Conservation (phyloP, 2,329 filamentous ascomycete species). For the Apiospora kogelbergensis region DNA sequence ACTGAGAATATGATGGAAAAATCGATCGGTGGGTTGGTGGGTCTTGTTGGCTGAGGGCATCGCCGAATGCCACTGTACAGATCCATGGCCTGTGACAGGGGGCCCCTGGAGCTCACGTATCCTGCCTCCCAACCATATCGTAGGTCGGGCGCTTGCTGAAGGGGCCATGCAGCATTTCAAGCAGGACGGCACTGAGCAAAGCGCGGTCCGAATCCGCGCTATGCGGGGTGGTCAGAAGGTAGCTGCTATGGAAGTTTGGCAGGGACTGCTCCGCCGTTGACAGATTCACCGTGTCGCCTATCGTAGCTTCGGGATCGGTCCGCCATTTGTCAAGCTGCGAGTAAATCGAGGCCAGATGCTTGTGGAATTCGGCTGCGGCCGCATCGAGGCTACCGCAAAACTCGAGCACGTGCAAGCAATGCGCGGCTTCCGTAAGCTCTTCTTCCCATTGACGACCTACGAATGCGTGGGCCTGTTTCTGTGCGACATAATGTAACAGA, state of each 20-base stretch:
- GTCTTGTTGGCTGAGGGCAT: not conserved
- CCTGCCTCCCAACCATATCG: not conserved
- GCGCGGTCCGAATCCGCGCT: not conserved
- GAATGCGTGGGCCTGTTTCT: conserved; percentile 29
- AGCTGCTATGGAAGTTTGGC: not conserved
- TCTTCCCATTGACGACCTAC: conserved; percentile 21
- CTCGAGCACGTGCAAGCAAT: conserved; percentile 23
- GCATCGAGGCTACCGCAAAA: conserved; percentile 12
- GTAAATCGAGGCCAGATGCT: conserved; percentile 5
- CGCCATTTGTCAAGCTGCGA: not conserved
- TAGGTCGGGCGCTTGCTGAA: conserved; percentile 1
- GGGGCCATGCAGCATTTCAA: conserved; percentile 11
- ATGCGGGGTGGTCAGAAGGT: not conserved
- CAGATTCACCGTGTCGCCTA: not conserved
- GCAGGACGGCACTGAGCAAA: not conserved
- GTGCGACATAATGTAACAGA: conserved; percentile 29
- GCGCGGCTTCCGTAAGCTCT: conserved; percentile 25
- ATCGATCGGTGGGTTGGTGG: not conserved
- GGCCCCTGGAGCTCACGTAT: not conserved
- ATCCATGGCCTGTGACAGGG: not conserved
- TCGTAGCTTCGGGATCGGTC: not conserved
- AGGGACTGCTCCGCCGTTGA: not conserved
- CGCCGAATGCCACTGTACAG: too few species aligned
- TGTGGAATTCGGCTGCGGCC: conserved; percentile 14
- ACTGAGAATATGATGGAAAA: not conserved